Base-by-base conservation (phyloP, 768 basidiomycete species). In the Cystofilobasidium bisporidii region DNA sequence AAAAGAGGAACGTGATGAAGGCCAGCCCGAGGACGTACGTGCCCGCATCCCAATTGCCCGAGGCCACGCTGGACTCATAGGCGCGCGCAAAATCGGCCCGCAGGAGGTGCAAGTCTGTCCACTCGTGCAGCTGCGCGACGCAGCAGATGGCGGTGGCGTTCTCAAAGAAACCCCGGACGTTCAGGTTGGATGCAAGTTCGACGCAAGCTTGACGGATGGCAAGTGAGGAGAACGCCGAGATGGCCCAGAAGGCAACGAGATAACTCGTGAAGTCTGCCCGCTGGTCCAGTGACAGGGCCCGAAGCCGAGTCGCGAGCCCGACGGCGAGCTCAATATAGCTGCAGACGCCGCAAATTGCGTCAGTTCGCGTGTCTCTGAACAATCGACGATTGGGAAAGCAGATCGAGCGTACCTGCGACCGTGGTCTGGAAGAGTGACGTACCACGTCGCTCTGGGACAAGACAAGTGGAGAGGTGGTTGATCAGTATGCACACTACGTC, bases 261-360 rank as follows among this genome's bases (percentile, higher is more conserved):
- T 56, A 56, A 8, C 28, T 30, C 30, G 53, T 56, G 53, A 24
- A 56, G 53, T 56, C 53, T 9, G 53, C 53, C 18, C 53, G 53
- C 28, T 56, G 26, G 6, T 4, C 17, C 14, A 56, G 53, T 1
- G 53, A 30, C 28, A 30, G 26, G 18, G 6, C 2, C 9, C 28
- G 28, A 4, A 56, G 53, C 4, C 53, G 11, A 2, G 53, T 32
- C 6, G 15, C 5, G 18, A 56, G 53, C 2, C 15, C 26, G 28
- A 56, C 53, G 5, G 18, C 53, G 28, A 56, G 53, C 18, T 56
- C 30, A 30, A 56, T 6, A 30, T 30, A 56, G 47, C 47, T 48
- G 41, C 41, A 20, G n/a, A n/a, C n/a, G n/a, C n/a, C n/a, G n/a
- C n/a, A n/a, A n/a, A n/a, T n/a, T n/a, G n/a, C n/a, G n/a, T n/a